Evolutionary conservation across 148 eudicot species (phyloP).

Genomic region (Dysphania ambrosioides): DNA sequence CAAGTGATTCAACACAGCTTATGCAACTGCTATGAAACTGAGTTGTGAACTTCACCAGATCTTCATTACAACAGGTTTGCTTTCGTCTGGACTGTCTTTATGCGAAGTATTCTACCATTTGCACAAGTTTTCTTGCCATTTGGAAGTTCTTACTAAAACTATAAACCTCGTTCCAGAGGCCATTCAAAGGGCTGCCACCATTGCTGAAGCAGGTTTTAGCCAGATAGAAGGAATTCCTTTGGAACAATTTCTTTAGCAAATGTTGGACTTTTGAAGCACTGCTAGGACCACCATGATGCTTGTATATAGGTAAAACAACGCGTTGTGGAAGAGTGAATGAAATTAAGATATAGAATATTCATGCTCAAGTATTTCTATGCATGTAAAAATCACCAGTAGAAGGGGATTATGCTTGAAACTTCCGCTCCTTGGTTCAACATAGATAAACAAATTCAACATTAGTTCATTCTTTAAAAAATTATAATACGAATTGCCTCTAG

Average conservation of each 20-base stretch:
- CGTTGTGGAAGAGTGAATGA: background rate
- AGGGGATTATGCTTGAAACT: background rate
- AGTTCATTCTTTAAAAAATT: too few relatives aligned
- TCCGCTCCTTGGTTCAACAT: too few relatives aligned
- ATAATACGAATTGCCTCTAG: too few relatives aligned
- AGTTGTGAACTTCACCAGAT: conserved; percentile 83
- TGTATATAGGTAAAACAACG: background rate
- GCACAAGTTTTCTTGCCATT: conserved; percentile 1
- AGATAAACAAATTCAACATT: too few relatives aligned
- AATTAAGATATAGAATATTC: background rate
- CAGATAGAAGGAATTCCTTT: conserved; percentile 84
- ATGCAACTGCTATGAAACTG: conserved; percentile 85
- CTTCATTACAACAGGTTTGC: conserved; percentile 73
- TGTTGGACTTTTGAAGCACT: conserved; percentile 69
- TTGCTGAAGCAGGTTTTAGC: conserved; percentile 76
- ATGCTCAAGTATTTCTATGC: background rate
- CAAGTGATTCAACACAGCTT: conserved; percentile 46
- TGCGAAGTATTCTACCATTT: conserved; percentile 12
- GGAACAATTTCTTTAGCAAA: conserved; percentile 89
- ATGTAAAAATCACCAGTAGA: background rate
- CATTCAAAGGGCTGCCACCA: conserved; percentile 70
- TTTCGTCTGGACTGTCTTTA: background rate
- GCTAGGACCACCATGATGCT: background rate
- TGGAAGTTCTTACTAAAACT: background rate
- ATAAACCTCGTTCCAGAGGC: conserved; percentile 53